Evolutionary conservation across 345 rosid genomes (phyloP), one percentile per base, ranked within the genome.

Genomic region (Salix brachista): DNA sequence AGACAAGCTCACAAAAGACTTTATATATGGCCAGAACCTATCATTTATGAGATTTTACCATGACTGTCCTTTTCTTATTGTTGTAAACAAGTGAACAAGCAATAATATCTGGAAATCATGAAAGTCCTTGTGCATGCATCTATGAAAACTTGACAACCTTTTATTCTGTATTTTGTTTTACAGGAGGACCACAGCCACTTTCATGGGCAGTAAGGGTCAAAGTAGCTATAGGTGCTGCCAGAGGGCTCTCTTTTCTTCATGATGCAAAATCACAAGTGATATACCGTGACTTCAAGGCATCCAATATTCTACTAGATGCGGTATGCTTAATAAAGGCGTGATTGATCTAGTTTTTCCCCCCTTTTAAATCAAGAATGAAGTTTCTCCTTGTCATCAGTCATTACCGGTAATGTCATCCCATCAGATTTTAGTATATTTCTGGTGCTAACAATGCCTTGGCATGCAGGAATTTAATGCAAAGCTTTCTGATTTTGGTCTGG

Each of bases 401-500:
- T 64, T 36, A 34, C 41, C 44, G 28, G 36, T 69, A 18, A 56
- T 67, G 21, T 41, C 9, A 60, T 41, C 54, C 23, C 48, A 19
- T 73, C 30, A 41, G 39, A 44, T 4, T 69, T 62, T 18, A 42
- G 3, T 25, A 48, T 5, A 23, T 61, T 79, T 62, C 68, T 65
- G 77, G 75, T 26, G 11, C 50, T 80, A 41, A 76, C 52, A 48
- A 52, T 74, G 41, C 25, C 44, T 39, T 74, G 21, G 58, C 23
- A 64, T 81, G 85, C 90, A 95, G 99, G 99, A 92, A 23, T 95
- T 89, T 85, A 95, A 91, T 80, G 85, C 94, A 44, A 95, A 90
- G 74, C 91, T 95, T 50, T 95, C 99, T 11, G 99, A 95, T 85
- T 95, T 95, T 65, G 99, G 99, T 73, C 67, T 95, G 88, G 99